Evolutionary conservation across 2,329 filamentous ascomycete genomes (phyloP).

Genomic region (Lasiodiplodia theobromae): DNA sequence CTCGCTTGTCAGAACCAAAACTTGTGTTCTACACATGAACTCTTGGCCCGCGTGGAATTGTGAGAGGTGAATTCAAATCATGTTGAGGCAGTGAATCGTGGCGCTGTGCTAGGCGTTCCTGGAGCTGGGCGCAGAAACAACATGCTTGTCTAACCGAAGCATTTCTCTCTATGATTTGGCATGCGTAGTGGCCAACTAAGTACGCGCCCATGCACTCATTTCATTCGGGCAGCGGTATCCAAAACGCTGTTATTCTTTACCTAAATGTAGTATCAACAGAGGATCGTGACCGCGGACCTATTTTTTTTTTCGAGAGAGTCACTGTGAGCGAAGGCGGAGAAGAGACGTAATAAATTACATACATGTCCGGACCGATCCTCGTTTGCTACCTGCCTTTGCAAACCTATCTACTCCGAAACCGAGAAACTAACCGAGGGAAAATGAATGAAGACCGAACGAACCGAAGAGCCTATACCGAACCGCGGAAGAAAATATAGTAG

Average conservation of each 20-base stretch:
- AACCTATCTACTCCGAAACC: neutral
- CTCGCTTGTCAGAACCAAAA: no score
- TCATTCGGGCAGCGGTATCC: neutral
- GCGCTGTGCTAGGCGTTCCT: no score
- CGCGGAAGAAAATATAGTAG: neutral
- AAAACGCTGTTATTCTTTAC: no score
- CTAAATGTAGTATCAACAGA: no score
- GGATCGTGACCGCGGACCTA: neutral
- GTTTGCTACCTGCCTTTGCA: neutral
- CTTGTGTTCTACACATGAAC: no score
- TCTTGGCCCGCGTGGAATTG: no score
- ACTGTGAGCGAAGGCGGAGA: neutral
- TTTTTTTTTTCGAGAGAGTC: neutral
- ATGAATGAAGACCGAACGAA: neutral
- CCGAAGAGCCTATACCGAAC: slow-evolving; percentile 3
- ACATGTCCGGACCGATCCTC: neutral
- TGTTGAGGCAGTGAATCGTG: no score
- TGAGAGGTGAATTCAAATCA: no score
- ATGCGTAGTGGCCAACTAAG: no score
- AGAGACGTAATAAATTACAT: neutral
- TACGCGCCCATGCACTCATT: neutral
- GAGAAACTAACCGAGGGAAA: neutral
- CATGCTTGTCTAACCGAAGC: no score
- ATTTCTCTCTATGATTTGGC: no score
- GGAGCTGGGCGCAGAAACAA: no score